Base-by-base conservation (phyloP, 2,329 filamentous ascomycete species). In the Fusarium fujikuroi region DNA sequence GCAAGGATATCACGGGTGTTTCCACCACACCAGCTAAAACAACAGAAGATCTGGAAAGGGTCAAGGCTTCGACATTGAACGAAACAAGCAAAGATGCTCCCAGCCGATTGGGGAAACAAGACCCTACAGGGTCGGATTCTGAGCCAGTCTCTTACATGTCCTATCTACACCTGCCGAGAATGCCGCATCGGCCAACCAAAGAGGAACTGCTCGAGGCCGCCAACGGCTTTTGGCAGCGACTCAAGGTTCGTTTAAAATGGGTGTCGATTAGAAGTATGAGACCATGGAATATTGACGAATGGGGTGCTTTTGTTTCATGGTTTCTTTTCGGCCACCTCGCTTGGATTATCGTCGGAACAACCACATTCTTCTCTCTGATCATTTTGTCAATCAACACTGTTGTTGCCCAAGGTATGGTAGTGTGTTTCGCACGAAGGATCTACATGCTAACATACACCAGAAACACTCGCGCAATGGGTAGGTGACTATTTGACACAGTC, bases 181-280 rank as follows among this genome's bases (percentile, higher is more conserved):
- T 95, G 81, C 90, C 92, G n/a, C 94, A 98, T 84, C 89, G 95
- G 25, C 95, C 96, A 9, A 95, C 92, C 12, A 98, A 97, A 80
- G 95, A 98, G 80, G 96, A 99, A 81, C 87, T 99, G 34, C 86
- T 99, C 40, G 92, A 93, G 25, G 95, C 96, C 9, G 95, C 96
- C 40, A 98, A 91, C 28, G 95, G 95, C 3, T 98, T 98, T 81
- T 96, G 94, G 91, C 92, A 97, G 71, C 90, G 96, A 54, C 83
- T 98, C 49, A 94, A 92, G 79, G 93, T 98, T 30, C 92, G 95
- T 44, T 97, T 98, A 85, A 99, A 99, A 83, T 99, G 96, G 96
- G 92, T 96, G 77, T 97, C 96, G 5, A 99, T 99, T 77, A 88
- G 95, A 79, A 97, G 95, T 80, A 93, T 93, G 81, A 89, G 96